phyloP scores from a whole-genome alignment of 2,329 filamentous ascomycete species.

The Colletotrichum acutatum region DNA sequence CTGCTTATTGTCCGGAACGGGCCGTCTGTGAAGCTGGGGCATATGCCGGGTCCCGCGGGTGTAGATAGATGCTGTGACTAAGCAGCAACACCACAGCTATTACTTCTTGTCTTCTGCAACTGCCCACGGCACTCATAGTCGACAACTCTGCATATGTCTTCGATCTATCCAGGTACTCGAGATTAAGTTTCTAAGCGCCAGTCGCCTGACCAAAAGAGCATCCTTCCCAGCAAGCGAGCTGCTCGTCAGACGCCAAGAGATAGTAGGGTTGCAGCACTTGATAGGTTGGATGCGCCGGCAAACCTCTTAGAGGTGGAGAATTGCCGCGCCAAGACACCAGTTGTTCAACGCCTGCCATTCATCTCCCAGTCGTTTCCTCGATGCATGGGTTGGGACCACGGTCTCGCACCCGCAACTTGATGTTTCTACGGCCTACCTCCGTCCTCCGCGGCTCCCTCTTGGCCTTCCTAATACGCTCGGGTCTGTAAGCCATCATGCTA shows the following conservation, averaged over 20 bases:
- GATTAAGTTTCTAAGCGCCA: not conserved
- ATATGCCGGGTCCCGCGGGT: not conserved
- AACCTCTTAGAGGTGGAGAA: constrained; percentile 31
- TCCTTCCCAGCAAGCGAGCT: not conserved
- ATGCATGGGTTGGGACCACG: not conserved
- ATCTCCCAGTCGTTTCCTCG: constrained; percentile 1
- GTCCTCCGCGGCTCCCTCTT: not conserved
- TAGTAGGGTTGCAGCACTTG: constrained; percentile 18
- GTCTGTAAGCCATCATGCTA: constrained; percentile 6
- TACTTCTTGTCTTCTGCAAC: not conserved
- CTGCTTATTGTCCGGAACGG: not conserved
- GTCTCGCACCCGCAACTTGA: not conserved
- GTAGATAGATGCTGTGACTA: not conserved
- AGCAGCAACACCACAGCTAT: not conserved
- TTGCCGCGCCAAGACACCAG: not conserved
- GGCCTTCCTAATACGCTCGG: constrained; percentile 28
- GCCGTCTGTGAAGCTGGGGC: not conserved
- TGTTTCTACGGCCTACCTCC: not conserved
- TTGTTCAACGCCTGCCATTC: not conserved
- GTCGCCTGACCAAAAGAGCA: not conserved
- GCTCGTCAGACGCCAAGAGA: constrained; percentile 13
- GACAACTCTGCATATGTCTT: not conserved
- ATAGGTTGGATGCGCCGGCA: not conserved
- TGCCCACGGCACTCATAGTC: not conserved
- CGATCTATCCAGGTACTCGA: not conserved